These are phyloP conservation scores for Argentina anserina DNA, from an alignment of 306 rosid genomes.

Conservation along the genomic window DNA sequence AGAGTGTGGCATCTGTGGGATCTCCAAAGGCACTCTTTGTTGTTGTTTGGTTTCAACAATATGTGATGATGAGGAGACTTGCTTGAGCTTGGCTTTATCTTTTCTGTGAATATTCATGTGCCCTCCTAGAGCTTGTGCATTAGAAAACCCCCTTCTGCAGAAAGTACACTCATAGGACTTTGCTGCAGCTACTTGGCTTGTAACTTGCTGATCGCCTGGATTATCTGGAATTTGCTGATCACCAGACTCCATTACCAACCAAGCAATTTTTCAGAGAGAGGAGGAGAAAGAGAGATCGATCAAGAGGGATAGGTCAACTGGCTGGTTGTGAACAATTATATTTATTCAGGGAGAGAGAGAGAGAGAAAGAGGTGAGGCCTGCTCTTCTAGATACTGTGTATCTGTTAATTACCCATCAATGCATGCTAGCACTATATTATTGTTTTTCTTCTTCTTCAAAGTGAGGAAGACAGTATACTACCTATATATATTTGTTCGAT, in stretches of 20 bases:
- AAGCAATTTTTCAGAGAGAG: neutral
- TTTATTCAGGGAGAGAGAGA: slow-evolving; percentile 1
- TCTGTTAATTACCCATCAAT: slow-evolving; percentile 12
- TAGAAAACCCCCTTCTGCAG: slow-evolving; percentile 82
- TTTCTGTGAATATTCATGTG: slow-evolving; percentile 89
- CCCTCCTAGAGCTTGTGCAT: slow-evolving; percentile 92
- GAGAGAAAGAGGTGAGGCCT: slow-evolving; percentile 5
- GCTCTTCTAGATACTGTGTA: slow-evolving; percentile 13
- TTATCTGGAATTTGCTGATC: slow-evolving; percentile 23
- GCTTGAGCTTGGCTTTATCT: slow-evolving; percentile 74
- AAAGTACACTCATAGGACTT: slow-evolving; percentile 72
- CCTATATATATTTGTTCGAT: too few relatives aligned
- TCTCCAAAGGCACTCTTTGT: slow-evolving; percentile 10
- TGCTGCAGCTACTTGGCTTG: slow-evolving; percentile 6
- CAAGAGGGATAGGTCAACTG: slow-evolving; percentile 11
- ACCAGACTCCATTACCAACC: slow-evolving; percentile 15
- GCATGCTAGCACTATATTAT: neutral
- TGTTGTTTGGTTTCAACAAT: slow-evolving; percentile 1
- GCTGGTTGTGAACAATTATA: slow-evolving; percentile 15
- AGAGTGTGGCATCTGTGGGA: slow-evolving; percentile 28
- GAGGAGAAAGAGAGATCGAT: neutral
- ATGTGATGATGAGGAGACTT: slow-evolving; percentile 10
- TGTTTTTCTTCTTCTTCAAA: neutral
- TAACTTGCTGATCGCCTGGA: slow-evolving; percentile 19
- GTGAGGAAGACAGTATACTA: neutral